phyloP scores from a whole-genome alignment of 2,329 filamentous ascomycete species.

The Fusarium sacchari region DNA sequence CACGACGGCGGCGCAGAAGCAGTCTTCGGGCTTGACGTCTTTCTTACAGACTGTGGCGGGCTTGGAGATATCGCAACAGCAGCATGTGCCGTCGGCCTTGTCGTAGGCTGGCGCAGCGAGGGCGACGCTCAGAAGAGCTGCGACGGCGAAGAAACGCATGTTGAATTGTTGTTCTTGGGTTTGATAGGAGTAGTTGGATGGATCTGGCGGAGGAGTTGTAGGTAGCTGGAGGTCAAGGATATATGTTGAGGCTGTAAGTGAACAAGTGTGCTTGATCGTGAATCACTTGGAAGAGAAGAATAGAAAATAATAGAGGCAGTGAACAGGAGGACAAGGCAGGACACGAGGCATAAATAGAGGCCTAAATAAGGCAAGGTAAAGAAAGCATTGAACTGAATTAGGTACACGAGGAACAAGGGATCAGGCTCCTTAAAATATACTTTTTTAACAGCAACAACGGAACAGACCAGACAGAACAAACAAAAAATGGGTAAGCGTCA shows the following conservation, averaged over 20 bases:
- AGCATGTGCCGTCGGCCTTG: constrained; percentile 40
- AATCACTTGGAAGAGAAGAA: constrained; percentile 1
- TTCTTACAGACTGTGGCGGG: constrained; percentile 42
- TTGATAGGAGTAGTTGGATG: not conserved
- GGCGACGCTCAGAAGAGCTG: constrained; percentile 37
- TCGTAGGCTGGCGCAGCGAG: constrained; percentile 32
- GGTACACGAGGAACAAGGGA: constrained; percentile 1
- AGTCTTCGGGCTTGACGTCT: constrained; percentile 30
- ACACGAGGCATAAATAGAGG: not conserved
- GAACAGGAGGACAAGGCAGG: not conserved
- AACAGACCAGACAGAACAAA: constrained; percentile 4
- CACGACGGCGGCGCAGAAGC: constrained; percentile 40
- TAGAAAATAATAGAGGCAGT: not conserved
- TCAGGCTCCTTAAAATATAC: constrained; percentile 13
- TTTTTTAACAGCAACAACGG: not conserved
- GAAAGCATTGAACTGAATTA: not conserved
- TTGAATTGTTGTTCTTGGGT: not conserved
- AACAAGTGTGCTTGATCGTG: constrained; percentile 12
- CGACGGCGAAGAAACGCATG: constrained; percentile 42
- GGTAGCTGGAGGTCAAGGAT: not conserved
- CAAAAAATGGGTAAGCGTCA: constrained; percentile 20
- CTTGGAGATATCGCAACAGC: constrained; percentile 47
- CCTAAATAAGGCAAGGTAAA: not conserved
- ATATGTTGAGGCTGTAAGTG: not conserved
- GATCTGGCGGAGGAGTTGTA: not conserved